These are phyloP conservation scores for Aspergillus homomorphus DNA, from an alignment of 495 filamentous ascomycete species.

Conservation along the genomic window DNA sequence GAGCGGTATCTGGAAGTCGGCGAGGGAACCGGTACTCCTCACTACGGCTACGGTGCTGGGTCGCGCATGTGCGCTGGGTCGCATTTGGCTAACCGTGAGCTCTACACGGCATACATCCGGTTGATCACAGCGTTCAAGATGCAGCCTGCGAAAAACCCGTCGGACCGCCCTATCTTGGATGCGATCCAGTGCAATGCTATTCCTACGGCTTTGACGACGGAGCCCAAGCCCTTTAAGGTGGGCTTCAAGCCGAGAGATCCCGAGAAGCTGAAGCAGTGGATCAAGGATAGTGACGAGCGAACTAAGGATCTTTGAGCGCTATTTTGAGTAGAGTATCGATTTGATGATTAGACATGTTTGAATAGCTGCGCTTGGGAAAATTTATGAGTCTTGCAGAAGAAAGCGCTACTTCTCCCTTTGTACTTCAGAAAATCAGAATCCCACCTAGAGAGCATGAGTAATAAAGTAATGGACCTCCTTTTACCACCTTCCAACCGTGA, in stretches of 20 bases:
- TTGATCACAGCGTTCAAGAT: conserved; percentile 65
- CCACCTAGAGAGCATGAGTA: too few relatives aligned
- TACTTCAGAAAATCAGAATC: too few relatives aligned
- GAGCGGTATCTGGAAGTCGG: conserved; percentile 61
- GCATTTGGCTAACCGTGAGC: conserved; percentile 63
- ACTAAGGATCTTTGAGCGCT: conserved; percentile 48
- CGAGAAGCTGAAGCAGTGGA: conserved; percentile 46
- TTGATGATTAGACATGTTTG: too few relatives aligned
- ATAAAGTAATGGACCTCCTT: too few relatives aligned
- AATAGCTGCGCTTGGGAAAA: too few relatives aligned
- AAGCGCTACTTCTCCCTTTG: too few relatives aligned
- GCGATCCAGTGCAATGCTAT: conserved; percentile 61
- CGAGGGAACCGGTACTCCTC: conserved; percentile 59
- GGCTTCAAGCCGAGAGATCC: conserved; percentile 49
- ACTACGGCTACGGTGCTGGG: conserved; percentile 69
- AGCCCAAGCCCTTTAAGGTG: conserved; percentile 68
- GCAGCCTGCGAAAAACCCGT: conserved; percentile 32
- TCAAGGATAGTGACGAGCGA: conserved; percentile 54
- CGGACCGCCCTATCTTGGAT: conserved; percentile 55
- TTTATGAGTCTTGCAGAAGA: too few relatives aligned
- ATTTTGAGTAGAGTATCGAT: too few relatives aligned
- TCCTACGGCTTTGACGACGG: conserved; percentile 63
- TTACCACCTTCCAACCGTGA: too few relatives aligned
- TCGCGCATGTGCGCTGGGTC: conserved; percentile 73
- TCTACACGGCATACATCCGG: conserved; percentile 66